Evolutionary conservation across 2,329 filamentous ascomycete species (phyloP).

Genomic region (Cladosporium oxysporum): DNA sequence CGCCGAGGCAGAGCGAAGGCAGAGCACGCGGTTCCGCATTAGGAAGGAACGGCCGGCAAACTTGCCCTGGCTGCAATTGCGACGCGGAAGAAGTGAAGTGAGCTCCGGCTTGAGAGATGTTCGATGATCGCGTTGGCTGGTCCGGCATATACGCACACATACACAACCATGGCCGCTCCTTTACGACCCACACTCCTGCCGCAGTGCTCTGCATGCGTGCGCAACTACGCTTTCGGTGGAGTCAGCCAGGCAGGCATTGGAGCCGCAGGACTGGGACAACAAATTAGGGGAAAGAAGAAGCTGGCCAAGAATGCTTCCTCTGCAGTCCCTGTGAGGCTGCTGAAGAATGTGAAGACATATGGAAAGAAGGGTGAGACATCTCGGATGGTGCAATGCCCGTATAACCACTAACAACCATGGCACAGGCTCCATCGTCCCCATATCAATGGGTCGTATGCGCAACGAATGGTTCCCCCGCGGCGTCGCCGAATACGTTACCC

Average conservation of each 20-base stretch:
- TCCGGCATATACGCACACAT: neutral
- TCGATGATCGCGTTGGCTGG: constrained; percentile 4
- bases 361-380: constrained; percentile 46
- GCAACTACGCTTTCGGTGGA: constrained; percentile 28
- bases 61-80: neutral
- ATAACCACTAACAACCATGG: neutral
- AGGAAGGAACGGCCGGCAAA: constrained; percentile 1
- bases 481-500: constrained; percentile 55
- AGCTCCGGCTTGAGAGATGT: constrained; percentile 9
- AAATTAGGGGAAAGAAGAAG: constrained; percentile 41
- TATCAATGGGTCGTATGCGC: constrained; percentile 56
- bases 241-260: neutral
- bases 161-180: constrained; percentile 28
- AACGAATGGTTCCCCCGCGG: constrained; percentile 55
- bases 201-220: constrained; percentile 35
- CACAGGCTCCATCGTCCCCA: constrained; percentile 54
- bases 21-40: neutral
- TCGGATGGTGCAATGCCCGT: neutral
- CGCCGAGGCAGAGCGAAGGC: neutral
- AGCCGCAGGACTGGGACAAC: constrained; percentile 28
- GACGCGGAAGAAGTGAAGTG: constrained; percentile 12
- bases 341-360: constrained; percentile 55
- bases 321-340: constrained; percentile 53
- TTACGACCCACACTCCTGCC: constrained; percentile 27
- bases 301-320: constrained; percentile 29